phyloP scores from a whole-genome alignment of 1,284 basidiomycete species.

The Ganoderma leucocontextum region DNA sequence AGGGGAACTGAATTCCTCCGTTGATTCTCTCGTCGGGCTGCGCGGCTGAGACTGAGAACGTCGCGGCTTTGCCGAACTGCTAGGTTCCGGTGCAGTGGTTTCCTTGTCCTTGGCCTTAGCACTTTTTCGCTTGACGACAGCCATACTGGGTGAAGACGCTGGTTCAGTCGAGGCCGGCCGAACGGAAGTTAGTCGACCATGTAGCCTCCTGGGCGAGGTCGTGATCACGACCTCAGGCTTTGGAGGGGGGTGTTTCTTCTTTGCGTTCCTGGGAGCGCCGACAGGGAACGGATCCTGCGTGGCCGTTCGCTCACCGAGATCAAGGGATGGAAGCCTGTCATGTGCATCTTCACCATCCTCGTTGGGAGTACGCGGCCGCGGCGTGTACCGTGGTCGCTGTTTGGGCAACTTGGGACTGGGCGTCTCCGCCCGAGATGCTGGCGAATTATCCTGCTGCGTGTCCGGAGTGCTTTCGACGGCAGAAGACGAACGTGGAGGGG shows the following conservation, averaged over 20 bases:
- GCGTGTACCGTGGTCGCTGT: constrained; percentile 21
- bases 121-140: constrained; percentile 7
- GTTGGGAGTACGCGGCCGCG: constrained; percentile 19
- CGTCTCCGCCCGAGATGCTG: constrained; percentile 12
- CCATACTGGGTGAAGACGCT: constrained; percentile 12
- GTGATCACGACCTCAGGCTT: constrained; percentile 48
- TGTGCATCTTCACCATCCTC: constrained; percentile 10
- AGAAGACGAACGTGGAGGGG: constrained; percentile 38
- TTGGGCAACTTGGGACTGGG: constrained; percentile 28
- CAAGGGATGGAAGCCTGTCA: constrained; percentile 5
- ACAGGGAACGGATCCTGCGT: not conserved
- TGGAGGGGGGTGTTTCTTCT: constrained; percentile 27
- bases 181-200: not conserved
- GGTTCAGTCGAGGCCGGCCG: constrained; percentile 11
- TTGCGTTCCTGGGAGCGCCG: constrained; percentile 14
- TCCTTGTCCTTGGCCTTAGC: constrained; percentile 34
- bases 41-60: constrained; percentile 16
- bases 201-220: constrained; percentile 20
- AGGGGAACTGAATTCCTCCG: constrained; percentile 23
- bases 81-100: not conserved
- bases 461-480: constrained; percentile 16
- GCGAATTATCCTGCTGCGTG: not conserved
- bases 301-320: constrained; percentile 9
- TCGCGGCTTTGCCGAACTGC: constrained; percentile 1
- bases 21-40: constrained; percentile 12